Evolutionary conservation across 176 grass and related monocot species (phyloP).

Genomic region (Stipa capillata): DNA sequence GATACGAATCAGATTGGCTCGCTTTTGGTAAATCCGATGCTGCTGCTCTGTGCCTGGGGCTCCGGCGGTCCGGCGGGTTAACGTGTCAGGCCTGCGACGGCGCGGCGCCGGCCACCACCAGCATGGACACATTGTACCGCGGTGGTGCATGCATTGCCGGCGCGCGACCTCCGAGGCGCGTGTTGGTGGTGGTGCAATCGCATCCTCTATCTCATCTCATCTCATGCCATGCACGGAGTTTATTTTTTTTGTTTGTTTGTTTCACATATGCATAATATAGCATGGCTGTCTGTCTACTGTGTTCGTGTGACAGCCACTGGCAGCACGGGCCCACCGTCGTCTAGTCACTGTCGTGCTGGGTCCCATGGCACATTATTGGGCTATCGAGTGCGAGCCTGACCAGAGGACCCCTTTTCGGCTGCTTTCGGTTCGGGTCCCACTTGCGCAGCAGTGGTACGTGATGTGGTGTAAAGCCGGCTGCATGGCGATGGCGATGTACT

Average conservation of each 20-base stretch:
- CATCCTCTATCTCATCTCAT: background rate
- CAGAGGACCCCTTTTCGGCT: slow-evolving; percentile 23
- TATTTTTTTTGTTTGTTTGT: background rate
- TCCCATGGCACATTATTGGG: slow-evolving; percentile 26
- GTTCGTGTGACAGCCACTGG: too few species aligned
- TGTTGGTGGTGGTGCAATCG: background rate
- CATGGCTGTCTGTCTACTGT: too few species aligned
- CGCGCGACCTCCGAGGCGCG: background rate
- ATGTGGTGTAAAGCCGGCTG: background rate
- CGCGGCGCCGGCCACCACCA: background rate
- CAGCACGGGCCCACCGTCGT: background rate
- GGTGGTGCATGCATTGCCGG: background rate
- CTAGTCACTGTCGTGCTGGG: slow-evolving; percentile 7
- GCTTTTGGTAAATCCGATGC: slow-evolving; percentile 6
- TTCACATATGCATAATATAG: background rate
- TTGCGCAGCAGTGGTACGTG: too few species aligned
- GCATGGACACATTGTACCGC: too few species aligned
- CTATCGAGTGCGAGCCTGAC: slow-evolving; percentile 23
- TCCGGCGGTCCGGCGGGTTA: background rate
- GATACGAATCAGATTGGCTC: background rate
- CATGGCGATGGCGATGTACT: background rate
- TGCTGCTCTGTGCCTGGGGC: slow-evolving; percentile 19
- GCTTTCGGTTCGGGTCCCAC: background rate
- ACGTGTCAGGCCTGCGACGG: background rate
- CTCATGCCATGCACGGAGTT: background rate